These are phyloP conservation scores for Amoebophrya sp. DNA, from an alignment of 169 alveolate species.

Conservation along the genomic window DNA sequence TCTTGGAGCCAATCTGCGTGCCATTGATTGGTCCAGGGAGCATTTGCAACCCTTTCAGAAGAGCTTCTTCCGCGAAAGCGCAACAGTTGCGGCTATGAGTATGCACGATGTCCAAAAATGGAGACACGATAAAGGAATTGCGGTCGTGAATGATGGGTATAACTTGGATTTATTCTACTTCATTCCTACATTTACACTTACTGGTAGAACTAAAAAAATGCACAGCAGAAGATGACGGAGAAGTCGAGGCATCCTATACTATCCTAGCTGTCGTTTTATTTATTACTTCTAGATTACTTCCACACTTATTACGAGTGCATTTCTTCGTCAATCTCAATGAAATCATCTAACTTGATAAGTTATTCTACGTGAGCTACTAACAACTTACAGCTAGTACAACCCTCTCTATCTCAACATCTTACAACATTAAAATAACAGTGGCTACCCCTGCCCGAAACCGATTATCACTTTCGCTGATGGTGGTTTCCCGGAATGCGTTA, in stretches of 20 bases:
- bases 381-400: too few relatives aligned
- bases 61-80: constrained; percentile 84
- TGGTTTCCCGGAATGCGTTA: constrained; percentile 81
- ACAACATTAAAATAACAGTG: constrained; percentile 52
- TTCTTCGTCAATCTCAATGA: background rate
- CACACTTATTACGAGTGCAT: too few relatives aligned
- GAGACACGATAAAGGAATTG: background rate
- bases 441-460: constrained; percentile 71
- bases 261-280: background rate
- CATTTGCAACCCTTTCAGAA: constrained; percentile 81
- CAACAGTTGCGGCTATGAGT: constrained; percentile 64
- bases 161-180: background rate
- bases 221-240: background rate
- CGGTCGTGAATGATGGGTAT: background rate
- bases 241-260: background rate
- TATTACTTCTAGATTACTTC: background rate
- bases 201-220: background rate
- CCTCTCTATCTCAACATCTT: too few relatives aligned
- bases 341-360: background rate
- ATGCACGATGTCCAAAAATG: constrained; percentile 67
- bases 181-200: background rate
- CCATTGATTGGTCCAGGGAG: constrained; percentile 67
- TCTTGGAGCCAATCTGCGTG: constrained; percentile 38
- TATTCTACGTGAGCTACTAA: too few relatives aligned
- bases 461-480: constrained; percentile 75